Evolutionary conservation across 140 eudicot genomes (phyloP), one percentile per base, ranked within the genome.

Genomic region (Flaveria floridana): DNA sequence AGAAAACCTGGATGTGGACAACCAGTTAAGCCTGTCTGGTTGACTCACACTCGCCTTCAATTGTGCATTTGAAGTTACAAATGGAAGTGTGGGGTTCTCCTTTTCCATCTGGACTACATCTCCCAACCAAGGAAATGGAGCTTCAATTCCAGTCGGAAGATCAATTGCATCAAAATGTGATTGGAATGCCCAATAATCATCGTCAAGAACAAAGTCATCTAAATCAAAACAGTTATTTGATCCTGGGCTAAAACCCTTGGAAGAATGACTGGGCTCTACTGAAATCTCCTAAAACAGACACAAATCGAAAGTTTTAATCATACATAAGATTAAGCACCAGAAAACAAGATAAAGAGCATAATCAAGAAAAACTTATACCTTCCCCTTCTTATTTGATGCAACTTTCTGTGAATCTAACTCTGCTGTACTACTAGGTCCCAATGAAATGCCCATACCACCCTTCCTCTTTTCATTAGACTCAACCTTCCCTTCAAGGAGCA

Each of bases 121-220:
- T 2, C 85, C 73, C 62, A 89, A 69, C 96, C 89, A 89, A 37
- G 96, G 91, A 42, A 89, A 61, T 1, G 89, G 82, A 50, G 87
- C 96, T 86, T 92, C 97, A 10, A 92, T 75, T 39, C 95, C 98
- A 63, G 96, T 64, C 65, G 97, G 96, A 18, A 88, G 71, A 79
- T 86, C 97, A 64, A 88, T 78, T 78, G 75, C 71, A 81, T 93
- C 92, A 68, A 90, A 90, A 83, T 83, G 89, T 4, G 96, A 83
- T 80, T 93, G 97, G 79, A 88, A 53, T 73, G 72, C 42, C 20
- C 75, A 64, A 63, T 80, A 83, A 19, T 90, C 89, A 20, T 86
- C 87, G 25, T 84, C 96, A 46, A 46, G 66, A 23, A 79, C 64
- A 42, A 59, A 56, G 75, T 83, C 90, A 70, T 88, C 89, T 53